Conservation (phyloP, 805 yeast genomes). For the Myxozyma lipomycoides region DNA sequence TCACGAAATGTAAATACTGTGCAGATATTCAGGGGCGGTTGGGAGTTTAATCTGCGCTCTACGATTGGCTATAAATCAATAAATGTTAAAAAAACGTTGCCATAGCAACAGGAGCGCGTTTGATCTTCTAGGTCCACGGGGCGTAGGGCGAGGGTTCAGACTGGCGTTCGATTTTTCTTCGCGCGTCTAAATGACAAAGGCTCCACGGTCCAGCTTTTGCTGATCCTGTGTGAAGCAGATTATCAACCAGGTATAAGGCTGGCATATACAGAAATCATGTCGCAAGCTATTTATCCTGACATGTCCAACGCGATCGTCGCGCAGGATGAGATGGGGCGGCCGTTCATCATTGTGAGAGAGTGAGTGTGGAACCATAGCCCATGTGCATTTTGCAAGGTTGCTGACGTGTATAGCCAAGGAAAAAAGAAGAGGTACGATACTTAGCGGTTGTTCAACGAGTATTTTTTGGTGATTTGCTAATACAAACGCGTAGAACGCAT, state of each 20-base stretch:
- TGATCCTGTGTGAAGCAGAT: no score
- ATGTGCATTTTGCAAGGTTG: neutral
- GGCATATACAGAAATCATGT: no score
- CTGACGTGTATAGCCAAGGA: constrained; percentile 37
- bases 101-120: neutral
- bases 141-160: no score
- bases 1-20: neutral
- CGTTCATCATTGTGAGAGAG: constrained; percentile 94
- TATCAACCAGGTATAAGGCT: no score
- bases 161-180: neutral
- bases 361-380: constrained; percentile 41
- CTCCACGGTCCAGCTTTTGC: no score
- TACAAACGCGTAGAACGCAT: constrained; percentile 48
- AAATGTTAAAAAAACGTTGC: neutral
- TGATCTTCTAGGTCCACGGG: no score
- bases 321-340: constrained; percentile 99
- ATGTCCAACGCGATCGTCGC: constrained; percentile 98
- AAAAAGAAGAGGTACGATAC: constrained; percentile 35
- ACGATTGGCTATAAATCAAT: neutral
- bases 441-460: neutral
- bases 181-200: neutral
- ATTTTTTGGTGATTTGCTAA: neutral
- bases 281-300: constrained; percentile 52
- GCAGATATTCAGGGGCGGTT: neutral
- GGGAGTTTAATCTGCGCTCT: neutral